Conservation (phyloP, 768 basidiomycete genomes). For the Ramaria sp. region DNA sequence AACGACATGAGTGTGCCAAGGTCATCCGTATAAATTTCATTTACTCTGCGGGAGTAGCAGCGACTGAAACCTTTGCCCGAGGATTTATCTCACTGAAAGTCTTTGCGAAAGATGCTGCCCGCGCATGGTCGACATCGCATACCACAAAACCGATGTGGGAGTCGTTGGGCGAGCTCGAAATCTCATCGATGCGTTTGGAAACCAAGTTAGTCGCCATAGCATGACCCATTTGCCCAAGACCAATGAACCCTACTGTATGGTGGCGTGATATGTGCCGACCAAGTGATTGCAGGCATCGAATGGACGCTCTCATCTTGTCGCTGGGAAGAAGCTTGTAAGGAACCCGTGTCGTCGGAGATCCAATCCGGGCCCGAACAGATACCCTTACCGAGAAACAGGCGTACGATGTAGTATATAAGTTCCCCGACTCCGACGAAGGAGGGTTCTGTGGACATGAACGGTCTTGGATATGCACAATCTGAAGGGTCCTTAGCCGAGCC, state of each 20-base stretch:
- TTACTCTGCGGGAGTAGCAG: slow-evolving; percentile 61
- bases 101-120: slow-evolving; percentile 42
- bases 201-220: slow-evolving; percentile 84
- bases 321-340: no score
- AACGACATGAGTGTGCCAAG: slow-evolving; percentile 7
- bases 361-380: no score
- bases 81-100: slow-evolving; percentile 51
- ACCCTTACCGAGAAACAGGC: no score
- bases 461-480: no score
- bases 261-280: neutral
- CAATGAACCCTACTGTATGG: slow-evolving; percentile 54
- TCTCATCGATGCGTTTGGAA: slow-evolving; percentile 52
- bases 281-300: neutral
- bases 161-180: slow-evolving; percentile 25
- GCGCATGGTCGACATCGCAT: slow-evolving; percentile 63
- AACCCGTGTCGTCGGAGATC: no score
- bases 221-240: slow-evolving; percentile 80
- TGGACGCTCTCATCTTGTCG: neutral
- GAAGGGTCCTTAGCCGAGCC: no score
- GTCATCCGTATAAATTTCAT: slow-evolving; percentile 20
- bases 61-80: slow-evolving; percentile 46
- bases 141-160: slow-evolving; percentile 43
- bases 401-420: no score
- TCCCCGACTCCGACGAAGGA: no score
- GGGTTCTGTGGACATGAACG: no score